Base-by-base conservation (phyloP, 2,329 filamentous ascomycete genomes). In the Fusarium compactum region DNA sequence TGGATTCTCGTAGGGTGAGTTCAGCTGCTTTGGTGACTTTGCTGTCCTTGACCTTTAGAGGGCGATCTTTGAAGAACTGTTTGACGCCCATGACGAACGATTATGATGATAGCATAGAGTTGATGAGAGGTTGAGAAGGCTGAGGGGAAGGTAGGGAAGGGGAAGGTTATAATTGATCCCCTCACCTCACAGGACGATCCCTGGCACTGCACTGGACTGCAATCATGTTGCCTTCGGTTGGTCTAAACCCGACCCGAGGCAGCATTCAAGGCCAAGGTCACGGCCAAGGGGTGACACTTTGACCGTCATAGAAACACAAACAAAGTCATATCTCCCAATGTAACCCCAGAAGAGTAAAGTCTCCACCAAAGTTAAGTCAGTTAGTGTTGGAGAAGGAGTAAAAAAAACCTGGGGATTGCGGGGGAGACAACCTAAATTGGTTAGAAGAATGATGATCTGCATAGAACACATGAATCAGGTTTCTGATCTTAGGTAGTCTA, bases 1-100 rank as follows among this genome's bases (percentile, higher is more conserved):
- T 83, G 15, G 90, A 93, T 74, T 92, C 85, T 55, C 89, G 83
- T 30, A 92, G 77, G 0, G 90, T 92, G 67, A 93, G 82, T 77
- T 91, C 81, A 11, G 83, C 82, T 2, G 82, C 82, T 51, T 75
- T 80, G 18, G 83, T 85, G 46, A 79, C 77, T 65, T 78, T 75
- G 55, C 78, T 70, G 60, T 85, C 82, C 57, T 80, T 79, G 65
- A 82, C 81, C 67, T 80, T 82, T 68, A 85, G 81, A 46, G 84
- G 83, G 41, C 83, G 81, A 48, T 77, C 77, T 75, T 80, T 81
- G 75, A 85, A 68, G 72, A 85, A 86, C 24, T 80, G 77, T 44
- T 81, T 83, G 72, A 81, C 74, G 20, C 80, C 79, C 85, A 86
- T 85, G 58, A 20, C 64, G 51, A 57, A 15, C 14, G 32, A 27